phyloP scores from a whole-genome alignment of 2,329 filamentous ascomycete genomes.

The Bipolaris sorokiniana region DNA sequence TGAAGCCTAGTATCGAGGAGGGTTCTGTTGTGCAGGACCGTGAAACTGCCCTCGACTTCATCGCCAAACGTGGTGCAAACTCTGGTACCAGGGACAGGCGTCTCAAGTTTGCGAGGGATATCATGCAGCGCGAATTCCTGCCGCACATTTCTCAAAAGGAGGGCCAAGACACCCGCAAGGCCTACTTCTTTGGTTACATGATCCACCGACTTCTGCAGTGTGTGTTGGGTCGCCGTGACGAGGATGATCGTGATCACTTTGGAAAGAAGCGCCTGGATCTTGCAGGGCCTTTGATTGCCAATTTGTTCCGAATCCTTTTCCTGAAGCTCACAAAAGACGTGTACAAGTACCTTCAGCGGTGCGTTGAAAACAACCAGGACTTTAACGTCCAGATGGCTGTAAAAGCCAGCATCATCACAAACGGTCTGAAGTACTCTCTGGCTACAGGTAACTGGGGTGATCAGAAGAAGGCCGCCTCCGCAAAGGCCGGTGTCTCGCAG shows the following conservation, averaged over 20 bases:
- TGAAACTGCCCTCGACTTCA: constrained; percentile 92
- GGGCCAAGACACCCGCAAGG: constrained; percentile 93
- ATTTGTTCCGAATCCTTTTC: constrained; percentile 91
- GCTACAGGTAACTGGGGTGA: constrained; percentile 99
- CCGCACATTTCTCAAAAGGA: constrained; percentile 96
- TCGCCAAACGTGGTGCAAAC: constrained; percentile 87
- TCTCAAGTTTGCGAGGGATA: constrained; percentile 88
- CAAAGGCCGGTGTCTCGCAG: constrained; percentile 96
- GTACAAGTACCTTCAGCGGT: constrained; percentile 87
- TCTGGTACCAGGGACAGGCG: constrained; percentile 81
- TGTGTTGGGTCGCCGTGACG: constrained; percentile 87
- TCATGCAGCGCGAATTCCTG: constrained; percentile 94
- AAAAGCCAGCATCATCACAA: constrained; percentile 88
- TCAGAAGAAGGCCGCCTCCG: constrained; percentile 95
- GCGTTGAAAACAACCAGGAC: constrained; percentile 84
- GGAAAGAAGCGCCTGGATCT: constrained; percentile 98
- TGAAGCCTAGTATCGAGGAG: constrained; percentile 96
- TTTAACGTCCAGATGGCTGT: constrained; percentile 92
- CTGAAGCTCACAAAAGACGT: constrained; percentile 90
- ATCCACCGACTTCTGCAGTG: constrained; percentile 94
- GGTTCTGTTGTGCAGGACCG: constrained; percentile 95
- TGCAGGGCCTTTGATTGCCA: constrained; percentile 92
- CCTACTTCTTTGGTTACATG: constrained; percentile 99
- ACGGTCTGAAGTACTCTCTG: constrained; percentile 93
- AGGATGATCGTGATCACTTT: constrained; percentile 97